Conservation (phyloP, 2,329 filamentous ascomycete genomes). For the Aureobasidium namibiae region DNA sequence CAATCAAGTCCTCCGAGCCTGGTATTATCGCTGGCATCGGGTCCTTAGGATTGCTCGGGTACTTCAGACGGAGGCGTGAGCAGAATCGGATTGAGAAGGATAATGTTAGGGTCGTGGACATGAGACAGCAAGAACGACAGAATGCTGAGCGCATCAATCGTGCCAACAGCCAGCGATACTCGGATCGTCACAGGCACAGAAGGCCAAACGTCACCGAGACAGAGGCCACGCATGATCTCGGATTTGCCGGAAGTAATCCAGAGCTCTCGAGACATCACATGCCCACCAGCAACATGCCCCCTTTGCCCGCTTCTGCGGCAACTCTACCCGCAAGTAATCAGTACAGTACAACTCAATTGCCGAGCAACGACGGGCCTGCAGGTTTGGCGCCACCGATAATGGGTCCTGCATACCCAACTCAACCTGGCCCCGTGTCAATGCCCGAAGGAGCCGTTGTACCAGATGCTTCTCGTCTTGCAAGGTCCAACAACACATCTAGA, state of each 20-base stretch:
- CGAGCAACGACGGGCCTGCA: background rate
- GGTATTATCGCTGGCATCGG: slow-evolving; percentile 41
- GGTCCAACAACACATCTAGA: slow-evolving; percentile 9
- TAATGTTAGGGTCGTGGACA: slow-evolving; percentile 50
- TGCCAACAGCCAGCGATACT: slow-evolving; percentile 18
- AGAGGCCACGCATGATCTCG: slow-evolving; percentile 29
- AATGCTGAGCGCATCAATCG: slow-evolving; percentile 30
- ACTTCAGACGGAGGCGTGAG: slow-evolving; percentile 36
- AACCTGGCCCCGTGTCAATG: slow-evolving; percentile 28
- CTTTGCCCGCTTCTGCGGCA: slow-evolving; percentile 26
- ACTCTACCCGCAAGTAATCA: slow-evolving; percentile 15
- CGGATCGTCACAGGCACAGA: slow-evolving; percentile 23
- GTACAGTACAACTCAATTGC: background rate
- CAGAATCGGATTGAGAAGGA: slow-evolving; percentile 50
- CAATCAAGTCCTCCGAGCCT: slow-evolving; percentile 22
- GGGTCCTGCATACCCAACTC: slow-evolving; percentile 13
- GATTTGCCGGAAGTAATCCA: slow-evolving; percentile 36
- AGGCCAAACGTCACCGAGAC: slow-evolving; percentile 24
- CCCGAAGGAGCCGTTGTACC: slow-evolving; percentile 19
- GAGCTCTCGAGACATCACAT: slow-evolving; percentile 32
- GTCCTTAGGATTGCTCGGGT: slow-evolving; percentile 32
- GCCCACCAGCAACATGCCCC: slow-evolving; percentile 23
- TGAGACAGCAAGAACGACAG: slow-evolving; percentile 40
- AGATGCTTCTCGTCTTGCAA: slow-evolving; percentile 12
- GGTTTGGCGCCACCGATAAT: background rate